Evolutionary conservation across 352 stramenopile species (phyloP), one percentile per base, ranked within the genome.

Genomic region (Halophytophthora polymorphica): DNA sequence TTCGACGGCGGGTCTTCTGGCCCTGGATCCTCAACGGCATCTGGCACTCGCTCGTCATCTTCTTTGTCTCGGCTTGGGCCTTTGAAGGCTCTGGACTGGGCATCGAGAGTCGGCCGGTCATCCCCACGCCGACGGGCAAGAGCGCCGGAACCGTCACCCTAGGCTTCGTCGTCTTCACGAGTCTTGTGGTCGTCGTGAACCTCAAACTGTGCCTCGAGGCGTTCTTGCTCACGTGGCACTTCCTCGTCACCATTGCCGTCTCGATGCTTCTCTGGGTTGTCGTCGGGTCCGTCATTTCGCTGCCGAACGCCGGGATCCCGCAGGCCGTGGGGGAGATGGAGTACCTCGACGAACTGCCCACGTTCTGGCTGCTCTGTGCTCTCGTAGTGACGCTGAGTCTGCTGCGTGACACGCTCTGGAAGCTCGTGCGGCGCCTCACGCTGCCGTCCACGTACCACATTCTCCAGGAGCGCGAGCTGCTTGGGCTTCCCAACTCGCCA

Each of bases 11-110:
- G n/a, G 76, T 91, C n/a, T 91, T 91, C 51, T 91, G 81, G 81
- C 77, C 77, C 6, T 91, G 81, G 81, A 89, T 91, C 49, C 56
- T 88, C 13, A 92, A 83, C 28, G 81, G 78, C n/a, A 67, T 92
- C 22, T 92, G 76, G 78, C 78, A 92, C 47, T 92, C 81, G 28
- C 45, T 89, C 14, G 66, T 92, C 19, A 89, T 92, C 47, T 90
- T 91, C 53, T 89, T 91, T 45, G 53, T 91, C n/a, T 89, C 77
- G 17, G 64, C 71, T 15, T 88, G 73, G 79, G 71, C 64, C 0
- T 88, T 78, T 47, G 69, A 77, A 35, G 74, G 74, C 64, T 61
- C 72, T 53, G 45, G 67, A 18, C 31, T 66, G 6, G 44, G 45
- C 3, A 69, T 53, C 34, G 41, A 28, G 38, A 43, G 53, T 17